These are phyloP conservation scores for Fusarium subglutinans DNA, from an alignment of 2,329 filamentous ascomycete genomes.

Conservation along the genomic window DNA sequence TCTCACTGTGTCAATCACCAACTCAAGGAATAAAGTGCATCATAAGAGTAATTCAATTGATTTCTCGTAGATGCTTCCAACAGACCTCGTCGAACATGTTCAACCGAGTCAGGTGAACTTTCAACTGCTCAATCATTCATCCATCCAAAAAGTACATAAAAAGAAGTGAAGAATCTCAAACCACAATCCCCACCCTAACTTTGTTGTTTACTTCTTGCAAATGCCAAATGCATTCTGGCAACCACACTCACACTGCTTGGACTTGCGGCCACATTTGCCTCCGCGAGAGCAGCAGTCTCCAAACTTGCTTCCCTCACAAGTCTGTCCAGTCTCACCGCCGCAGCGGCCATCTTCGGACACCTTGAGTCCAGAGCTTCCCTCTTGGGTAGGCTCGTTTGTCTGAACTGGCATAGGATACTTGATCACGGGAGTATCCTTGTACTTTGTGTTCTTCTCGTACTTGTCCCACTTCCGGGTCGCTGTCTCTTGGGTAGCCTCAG, in stretches of 20 bases:
- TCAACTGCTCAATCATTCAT: constrained; percentile 9
- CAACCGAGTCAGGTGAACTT: constrained; percentile 7
- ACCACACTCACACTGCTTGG: constrained; percentile 48
- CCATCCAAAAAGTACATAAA: constrained; percentile 37
- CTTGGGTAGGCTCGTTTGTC: constrained; percentile 19
- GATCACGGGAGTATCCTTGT: constrained; percentile 21
- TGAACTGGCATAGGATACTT: constrained; percentile 14
- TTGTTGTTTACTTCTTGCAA: constrained; percentile 40
- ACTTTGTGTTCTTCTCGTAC: neutral
- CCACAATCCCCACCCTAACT: neutral
- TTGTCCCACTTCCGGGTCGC: constrained; percentile 22
- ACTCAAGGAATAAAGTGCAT: neutral
- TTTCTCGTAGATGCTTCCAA: constrained; percentile 8
- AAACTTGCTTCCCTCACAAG: constrained; percentile 53
- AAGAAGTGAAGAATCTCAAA: constrained; percentile 31
- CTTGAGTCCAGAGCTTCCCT: constrained; percentile 30
- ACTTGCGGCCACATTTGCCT: constrained; percentile 51
- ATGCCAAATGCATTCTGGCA: constrained; percentile 50
- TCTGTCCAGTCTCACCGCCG: constrained; percentile 51
- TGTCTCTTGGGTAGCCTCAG: neutral
- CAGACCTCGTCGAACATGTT: constrained; percentile 5
- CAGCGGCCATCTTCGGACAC: constrained; percentile 53
- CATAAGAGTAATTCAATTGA: constrained; percentile 13
- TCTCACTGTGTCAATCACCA: neutral
- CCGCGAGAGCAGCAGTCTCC: constrained; percentile 56